Base-by-base conservation (phyloP, 2,329 filamentous ascomycete species). In the Colletotrichum tropicale region DNA sequence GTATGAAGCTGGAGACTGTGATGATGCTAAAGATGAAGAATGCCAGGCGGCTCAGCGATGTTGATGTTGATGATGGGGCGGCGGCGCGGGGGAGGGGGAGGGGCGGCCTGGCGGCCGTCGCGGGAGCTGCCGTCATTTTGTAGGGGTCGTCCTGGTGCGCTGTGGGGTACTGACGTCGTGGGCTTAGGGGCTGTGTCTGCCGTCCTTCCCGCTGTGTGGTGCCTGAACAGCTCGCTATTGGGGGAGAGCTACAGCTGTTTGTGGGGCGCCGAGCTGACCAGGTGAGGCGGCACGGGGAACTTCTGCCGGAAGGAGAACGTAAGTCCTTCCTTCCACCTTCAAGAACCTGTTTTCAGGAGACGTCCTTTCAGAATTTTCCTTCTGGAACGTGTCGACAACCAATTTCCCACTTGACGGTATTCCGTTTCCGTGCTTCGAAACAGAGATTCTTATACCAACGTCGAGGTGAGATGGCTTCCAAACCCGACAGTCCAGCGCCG, bases 131-230 rank as follows among this genome's bases (percentile, higher is more conserved):
- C 58, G 67, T 34, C 56, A 55, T 62, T 73, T 72, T 72, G 30
- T 65, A 43, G 58, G 43, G 74, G 30, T 32, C 26, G 13, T 30
- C 48, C 32, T 58, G 18, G 69, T 30, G 52, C 32, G 38, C 62
- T 64, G 73, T 64, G 69, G 36, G 43, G 62, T 56, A 34, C 70
- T 76, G 65, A 73, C 70, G 74, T 73, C 56, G 64, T 43, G 21
- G 56, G 43, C 58, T 65, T 34, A 61, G 24, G 64, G 74, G 74
- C 74, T 60, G 70, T 68, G 73, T 24, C 30, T 68, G 70, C 62
- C 64, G 62, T 72, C 13, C 60, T 62, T 67, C 48, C 62, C 73
- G 69, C 73, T 72, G 70, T 43, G 26, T 58, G 32, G 73, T 70
- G 73, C 69, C 70, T 36, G 38, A 58, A 58, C 24, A 12, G 28